Percentiles rank a stretch among this genome's conserved stretches.
phyloP scores from a whole-genome alignment of 1,139 yeast species.

The Candida freyschussii region DNA sequence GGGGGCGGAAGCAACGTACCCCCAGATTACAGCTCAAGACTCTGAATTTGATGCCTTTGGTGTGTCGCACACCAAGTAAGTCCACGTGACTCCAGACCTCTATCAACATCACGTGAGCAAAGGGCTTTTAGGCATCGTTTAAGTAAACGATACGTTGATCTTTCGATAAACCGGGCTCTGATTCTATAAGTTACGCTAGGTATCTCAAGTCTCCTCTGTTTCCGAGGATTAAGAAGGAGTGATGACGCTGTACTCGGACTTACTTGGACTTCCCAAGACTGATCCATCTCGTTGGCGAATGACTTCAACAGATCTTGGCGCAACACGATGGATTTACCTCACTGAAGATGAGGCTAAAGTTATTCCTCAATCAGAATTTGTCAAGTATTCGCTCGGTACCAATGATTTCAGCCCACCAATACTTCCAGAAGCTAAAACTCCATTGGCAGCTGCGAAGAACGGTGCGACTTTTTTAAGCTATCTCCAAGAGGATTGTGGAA shows the following conservation, averaged over 20 bases:
- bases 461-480: conserved; percentile 68
- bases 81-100: no score
- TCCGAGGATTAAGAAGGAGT: no score
- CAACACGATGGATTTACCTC: conserved; percentile 78
- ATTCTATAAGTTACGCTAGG: no score
- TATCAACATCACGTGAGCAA: no score
- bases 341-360: conserved; percentile 30
- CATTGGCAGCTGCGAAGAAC: conserved; percentile 62
- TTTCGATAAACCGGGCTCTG: no score
- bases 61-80: no score
- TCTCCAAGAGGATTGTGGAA: conserved; percentile 78
- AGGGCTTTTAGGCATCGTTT: no score
- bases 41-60: no score
- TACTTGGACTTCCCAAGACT: conserved; percentile 57
- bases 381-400: conserved; percentile 48
- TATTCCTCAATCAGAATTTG: conserved; percentile 47
- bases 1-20: no score
- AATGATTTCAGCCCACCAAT: conserved; percentile 42
- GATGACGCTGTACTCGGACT: conserved; percentile 50
- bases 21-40: no score
- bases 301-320: conserved; percentile 63
- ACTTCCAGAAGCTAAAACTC: conserved; percentile 34
- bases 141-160: no score
- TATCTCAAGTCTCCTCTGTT: no score
- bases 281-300: conserved; percentile 77